A percentile compares a stretch with the other conserved stretches of the same genome.
These are phyloP conservation scores for Malassezia sp. DNA, from an alignment of 1,284 basidiomycete genomes.

Conservation along the genomic window DNA sequence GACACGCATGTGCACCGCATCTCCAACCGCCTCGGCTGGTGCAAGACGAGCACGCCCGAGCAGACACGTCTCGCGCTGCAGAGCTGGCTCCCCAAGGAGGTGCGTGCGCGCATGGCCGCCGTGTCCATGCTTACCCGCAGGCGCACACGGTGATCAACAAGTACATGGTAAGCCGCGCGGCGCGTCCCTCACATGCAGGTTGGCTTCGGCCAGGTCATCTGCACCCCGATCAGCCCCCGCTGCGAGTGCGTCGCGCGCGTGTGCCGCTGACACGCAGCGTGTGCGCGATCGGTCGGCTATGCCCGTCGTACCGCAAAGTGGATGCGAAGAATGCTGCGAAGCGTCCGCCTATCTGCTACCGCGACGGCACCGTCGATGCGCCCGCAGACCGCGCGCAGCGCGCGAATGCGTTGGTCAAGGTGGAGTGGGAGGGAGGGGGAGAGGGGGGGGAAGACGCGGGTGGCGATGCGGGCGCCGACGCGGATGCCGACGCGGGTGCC, in stretches of 20 bases:
- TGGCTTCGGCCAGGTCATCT: conserved; percentile 61
- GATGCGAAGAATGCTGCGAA: conserved; percentile 25
- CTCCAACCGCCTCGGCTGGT: conserved; percentile 84
- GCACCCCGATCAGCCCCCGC: conserved; percentile 66
- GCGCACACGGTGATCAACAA: conserved; percentile 35
- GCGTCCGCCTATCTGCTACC: conserved; percentile 16
- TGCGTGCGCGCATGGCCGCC: conserved; percentile 4
- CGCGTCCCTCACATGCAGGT: no score
- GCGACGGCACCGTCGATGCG: conserved; percentile 10
- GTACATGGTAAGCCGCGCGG: no score
- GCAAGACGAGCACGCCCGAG: conserved; percentile 75
- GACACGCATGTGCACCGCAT: conserved; percentile 93
- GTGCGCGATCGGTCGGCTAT: conserved; percentile 30
- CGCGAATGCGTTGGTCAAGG: no score
- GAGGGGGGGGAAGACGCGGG: no score
- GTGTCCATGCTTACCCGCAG: background rate
- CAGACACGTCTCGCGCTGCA: conserved; percentile 54
- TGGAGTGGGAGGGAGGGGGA: no score
- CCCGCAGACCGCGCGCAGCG: no score
- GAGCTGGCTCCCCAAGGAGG: conserved; percentile 33
- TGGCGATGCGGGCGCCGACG: no score
- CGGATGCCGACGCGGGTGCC: no score
- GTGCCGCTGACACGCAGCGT: conserved; percentile 9
- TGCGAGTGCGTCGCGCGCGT: conserved; percentile 59
- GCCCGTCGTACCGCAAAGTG: conserved; percentile 26